These are phyloP conservation scores for Peterozyma toletana DNA, from an alignment of 805 yeast species.

Conservation along the genomic window DNA sequence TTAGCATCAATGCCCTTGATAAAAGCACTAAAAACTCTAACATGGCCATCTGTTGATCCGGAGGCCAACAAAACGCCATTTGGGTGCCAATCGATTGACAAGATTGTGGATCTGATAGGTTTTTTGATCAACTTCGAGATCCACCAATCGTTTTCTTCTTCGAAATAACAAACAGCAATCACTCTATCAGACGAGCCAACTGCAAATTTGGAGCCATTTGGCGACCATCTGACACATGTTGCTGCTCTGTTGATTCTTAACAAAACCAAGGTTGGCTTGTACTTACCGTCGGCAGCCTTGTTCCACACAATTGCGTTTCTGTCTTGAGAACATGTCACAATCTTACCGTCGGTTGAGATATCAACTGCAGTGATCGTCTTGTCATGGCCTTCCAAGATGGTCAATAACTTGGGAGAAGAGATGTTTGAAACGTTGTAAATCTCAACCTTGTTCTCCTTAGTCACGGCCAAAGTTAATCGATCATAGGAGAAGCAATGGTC, in stretches of 20 bases:
- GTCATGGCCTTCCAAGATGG: conserved; percentile 78
- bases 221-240: conserved; percentile 91
- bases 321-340: conserved; percentile 96
- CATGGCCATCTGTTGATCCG: conserved; percentile 92
- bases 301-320: conserved; percentile 98
- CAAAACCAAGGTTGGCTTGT: conserved; percentile 85
- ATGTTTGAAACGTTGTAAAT: conserved; percentile 51
- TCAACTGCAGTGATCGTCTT: conserved; percentile 93
- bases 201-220: conserved; percentile 91
- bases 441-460: conserved; percentile 72
- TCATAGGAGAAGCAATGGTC: conserved; percentile 86
- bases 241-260: conserved; percentile 94
- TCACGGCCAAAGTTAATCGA: conserved; percentile 60
- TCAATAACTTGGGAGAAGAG: conserved; percentile 52
- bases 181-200: conserved; percentile 94
- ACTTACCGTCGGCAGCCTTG: conserved; percentile 50
- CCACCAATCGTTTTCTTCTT: conserved; percentile 99
- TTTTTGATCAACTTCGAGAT: conserved; percentile 94
- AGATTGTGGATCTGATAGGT: conserved; percentile 84
- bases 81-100: conserved; percentile 87
- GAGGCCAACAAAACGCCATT: conserved; percentile 81
- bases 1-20: conserved; percentile 83
- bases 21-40: conserved; percentile 81
- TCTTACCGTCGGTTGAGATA: conserved; percentile 78
- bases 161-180: conserved; percentile 94